A percentile compares a stretch with the other conserved stretches of the same genome.
These are phyloP conservation scores for Colletotrichum spinosum DNA, from an alignment of 2,329 filamentous ascomycete species.

Conservation along the genomic window DNA sequence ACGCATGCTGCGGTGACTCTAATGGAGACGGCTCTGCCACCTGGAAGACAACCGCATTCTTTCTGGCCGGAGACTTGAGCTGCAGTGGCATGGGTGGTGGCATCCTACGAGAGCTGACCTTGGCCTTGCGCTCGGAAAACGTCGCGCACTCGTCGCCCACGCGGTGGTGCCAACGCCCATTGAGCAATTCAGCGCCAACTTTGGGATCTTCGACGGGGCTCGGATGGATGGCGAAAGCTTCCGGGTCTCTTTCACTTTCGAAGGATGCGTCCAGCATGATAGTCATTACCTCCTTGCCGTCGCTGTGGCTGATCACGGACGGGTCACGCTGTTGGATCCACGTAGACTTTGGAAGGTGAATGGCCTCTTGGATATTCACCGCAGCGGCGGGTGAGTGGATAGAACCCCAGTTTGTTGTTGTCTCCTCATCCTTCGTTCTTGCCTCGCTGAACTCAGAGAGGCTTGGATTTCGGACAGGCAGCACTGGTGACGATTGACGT, in stretches of 20 bases:
- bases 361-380: slow-evolving; percentile 56
- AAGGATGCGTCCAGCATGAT: slow-evolving; percentile 56
- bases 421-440: slow-evolving; percentile 53
- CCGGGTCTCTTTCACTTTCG: slow-evolving; percentile 39
- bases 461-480: slow-evolving; percentile 53
- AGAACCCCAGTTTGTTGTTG: slow-evolving; percentile 60
- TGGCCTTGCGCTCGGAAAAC: slow-evolving; percentile 66
- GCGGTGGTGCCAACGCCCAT: slow-evolving; percentile 63
- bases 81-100: slow-evolving; percentile 68
- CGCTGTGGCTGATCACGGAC: slow-evolving; percentile 39
- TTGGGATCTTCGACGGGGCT: slow-evolving; percentile 40
- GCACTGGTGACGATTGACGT: slow-evolving; percentile 62
- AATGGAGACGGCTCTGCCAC: slow-evolving; percentile 63
- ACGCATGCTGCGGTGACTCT: slow-evolving; percentile 62
- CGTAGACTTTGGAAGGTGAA: slow-evolving; percentile 54
- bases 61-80: slow-evolving; percentile 55
- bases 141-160: slow-evolving; percentile 69
- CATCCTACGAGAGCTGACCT: slow-evolving; percentile 60
- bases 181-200: slow-evolving; percentile 28
- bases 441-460: slow-evolving; percentile 50
- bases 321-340: slow-evolving; percentile 49
- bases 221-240: slow-evolving; percentile 33
- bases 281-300: slow-evolving; percentile 53
- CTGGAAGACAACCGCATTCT: slow-evolving; percentile 57
- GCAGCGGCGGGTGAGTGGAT: slow-evolving; percentile 61